phyloP scores from a whole-genome alignment of 352 stramenopile species.

The Phytophthora hibernalis region DNA sequence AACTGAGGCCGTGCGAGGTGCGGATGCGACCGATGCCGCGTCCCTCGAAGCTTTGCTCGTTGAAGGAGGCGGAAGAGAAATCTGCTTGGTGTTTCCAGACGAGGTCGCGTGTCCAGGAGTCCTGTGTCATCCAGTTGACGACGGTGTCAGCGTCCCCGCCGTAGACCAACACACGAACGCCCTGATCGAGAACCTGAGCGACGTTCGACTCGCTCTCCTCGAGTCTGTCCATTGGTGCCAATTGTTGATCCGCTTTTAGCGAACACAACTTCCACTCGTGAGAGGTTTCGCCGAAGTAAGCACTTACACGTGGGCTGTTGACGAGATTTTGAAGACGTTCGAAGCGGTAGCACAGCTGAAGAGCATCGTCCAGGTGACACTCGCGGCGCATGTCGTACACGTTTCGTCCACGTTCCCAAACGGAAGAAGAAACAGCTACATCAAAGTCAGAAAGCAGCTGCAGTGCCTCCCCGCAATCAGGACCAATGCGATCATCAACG shows the following conservation, averaged over 20 bases:
- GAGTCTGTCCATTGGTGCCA: conserved; percentile 51
- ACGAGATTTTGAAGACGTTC: conserved; percentile 63
- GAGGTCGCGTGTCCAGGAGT: conserved; percentile 66
- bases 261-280: conserved; percentile 62
- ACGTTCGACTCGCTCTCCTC: conserved; percentile 67
- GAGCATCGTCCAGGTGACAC: conserved; percentile 56
- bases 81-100: conserved; percentile 45
- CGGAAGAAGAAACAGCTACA: conserved; percentile 6
- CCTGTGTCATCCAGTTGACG: conserved; percentile 75
- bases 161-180: conserved; percentile 81
- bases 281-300: conserved; percentile 52
- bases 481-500: not conserved
- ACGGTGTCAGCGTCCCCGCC: conserved; percentile 73
- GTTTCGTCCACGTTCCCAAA: conserved; percentile 50
- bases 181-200: conserved; percentile 49
- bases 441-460: conserved; percentile 26
- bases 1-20: conserved; percentile 59
- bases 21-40: conserved; percentile 49
- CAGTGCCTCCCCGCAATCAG: conserved; percentile 35
- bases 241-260: conserved; percentile 10
- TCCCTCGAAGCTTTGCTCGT: conserved; percentile 31
- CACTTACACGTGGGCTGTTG: conserved; percentile 45
- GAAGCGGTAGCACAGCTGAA: conserved; percentile 76
- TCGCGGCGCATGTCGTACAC: conserved; percentile 71
- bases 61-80: conserved; percentile 38